Evolutionary conservation across 129 eudicot genomes (phyloP).

Genomic region (Apium graveolens): DNA sequence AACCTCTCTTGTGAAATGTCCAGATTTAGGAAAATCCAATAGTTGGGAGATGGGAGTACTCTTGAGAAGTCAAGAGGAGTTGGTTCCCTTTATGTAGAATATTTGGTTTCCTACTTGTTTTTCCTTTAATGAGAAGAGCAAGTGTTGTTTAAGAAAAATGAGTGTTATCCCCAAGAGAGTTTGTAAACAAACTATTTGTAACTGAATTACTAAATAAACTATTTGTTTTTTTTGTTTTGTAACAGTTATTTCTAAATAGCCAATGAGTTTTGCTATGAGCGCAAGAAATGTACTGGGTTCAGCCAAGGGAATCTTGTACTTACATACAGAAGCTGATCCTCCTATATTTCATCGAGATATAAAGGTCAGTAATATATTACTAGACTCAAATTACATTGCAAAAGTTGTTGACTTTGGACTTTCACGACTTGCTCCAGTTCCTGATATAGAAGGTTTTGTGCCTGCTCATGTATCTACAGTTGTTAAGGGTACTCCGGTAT

Average conservation of each 20-base stretch:
- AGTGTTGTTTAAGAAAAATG: no score
- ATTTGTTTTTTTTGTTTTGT: neutral
- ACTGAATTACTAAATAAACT: neutral
- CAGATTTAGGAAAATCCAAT: neutral
- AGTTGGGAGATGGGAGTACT: neutral
- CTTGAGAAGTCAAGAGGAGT: neutral
- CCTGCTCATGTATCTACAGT: conserved; percentile 85
- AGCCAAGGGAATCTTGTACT: conserved; percentile 79
- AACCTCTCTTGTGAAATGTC: neutral
- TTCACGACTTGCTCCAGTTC: conserved; percentile 79
- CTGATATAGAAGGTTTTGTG: conserved; percentile 55
- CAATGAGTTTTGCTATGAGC: conserved; percentile 60
- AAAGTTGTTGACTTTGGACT: conserved; percentile 96
- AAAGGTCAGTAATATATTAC: conserved; percentile 71
- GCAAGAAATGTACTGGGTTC: conserved; percentile 55
- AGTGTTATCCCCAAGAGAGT: neutral
- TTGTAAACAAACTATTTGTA: neutral
- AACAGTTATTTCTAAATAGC: conserved; percentile 50
- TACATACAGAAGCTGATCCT: conserved; percentile 86
- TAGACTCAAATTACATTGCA: conserved; percentile 53
- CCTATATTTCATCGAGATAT: conserved; percentile 96
- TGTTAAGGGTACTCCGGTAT: conserved; percentile 94
- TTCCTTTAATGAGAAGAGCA: neutral
- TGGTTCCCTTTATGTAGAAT: neutral
- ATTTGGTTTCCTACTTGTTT: neutral